phyloP scores from a whole-genome alignment of 139 green algal genomes.

The Eudorina sp. region DNA sequence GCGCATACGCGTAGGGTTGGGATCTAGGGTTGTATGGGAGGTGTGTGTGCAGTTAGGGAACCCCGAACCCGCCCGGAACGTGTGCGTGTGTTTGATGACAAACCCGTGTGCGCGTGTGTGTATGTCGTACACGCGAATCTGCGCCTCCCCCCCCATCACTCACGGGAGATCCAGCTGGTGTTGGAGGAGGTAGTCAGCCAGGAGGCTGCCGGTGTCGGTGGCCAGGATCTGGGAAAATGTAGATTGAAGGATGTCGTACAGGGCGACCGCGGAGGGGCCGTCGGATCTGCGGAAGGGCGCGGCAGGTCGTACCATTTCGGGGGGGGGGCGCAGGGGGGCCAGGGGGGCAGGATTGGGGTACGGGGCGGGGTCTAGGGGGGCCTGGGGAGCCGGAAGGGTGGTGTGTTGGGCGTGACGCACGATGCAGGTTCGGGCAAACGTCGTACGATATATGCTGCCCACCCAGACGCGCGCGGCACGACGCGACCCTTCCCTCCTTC shows the following conservation, averaged over 20 bases:
- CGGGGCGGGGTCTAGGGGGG: background rate
- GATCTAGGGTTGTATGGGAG: too few species aligned
- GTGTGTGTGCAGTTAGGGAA: too few species aligned
- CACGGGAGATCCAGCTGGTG: background rate
- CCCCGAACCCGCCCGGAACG: too few species aligned
- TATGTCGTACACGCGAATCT: too few species aligned
- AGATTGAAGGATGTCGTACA: background rate
- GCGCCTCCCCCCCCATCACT: too few species aligned
- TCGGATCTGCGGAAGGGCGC: background rate
- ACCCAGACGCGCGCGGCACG: background rate
- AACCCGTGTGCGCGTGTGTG: too few species aligned
- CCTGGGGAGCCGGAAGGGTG: background rate
- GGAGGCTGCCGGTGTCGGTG: conserved; percentile 14
- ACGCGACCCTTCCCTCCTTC: background rate
- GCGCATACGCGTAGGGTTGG: too few species aligned
- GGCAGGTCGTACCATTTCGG: too few species aligned
- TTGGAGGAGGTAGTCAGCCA: background rate
- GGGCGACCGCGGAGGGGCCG: background rate
- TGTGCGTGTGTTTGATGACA: too few species aligned
- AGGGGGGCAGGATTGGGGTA: background rate
- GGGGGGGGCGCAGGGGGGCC: too few species aligned
- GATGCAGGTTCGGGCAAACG: background rate
- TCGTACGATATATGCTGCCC: background rate
- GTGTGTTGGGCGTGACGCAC: background rate
- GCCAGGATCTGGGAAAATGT: background rate